Evolutionary conservation across 176 grass and related monocot genomes (phyloP), one percentile per base, ranked within the genome.

Genomic region (Echinochloa phyllopogon): DNA sequence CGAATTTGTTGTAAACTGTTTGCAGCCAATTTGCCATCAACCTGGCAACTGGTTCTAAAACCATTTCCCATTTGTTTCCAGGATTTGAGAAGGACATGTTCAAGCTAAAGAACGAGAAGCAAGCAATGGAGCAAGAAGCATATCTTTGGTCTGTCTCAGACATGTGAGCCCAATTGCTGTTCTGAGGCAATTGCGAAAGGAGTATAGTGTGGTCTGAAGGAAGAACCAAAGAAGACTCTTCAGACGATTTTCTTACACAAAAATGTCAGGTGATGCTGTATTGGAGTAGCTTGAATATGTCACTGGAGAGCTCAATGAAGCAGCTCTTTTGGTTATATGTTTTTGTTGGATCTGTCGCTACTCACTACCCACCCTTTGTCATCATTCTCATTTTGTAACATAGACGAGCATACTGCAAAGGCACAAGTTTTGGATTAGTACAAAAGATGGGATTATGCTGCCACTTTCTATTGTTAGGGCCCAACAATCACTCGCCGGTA

Each of bases 111-210:
- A 95, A 95, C 27, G 96, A 98, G 16, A 95, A 88, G 64, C 96
- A 85, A 18, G 91, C 96, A 39, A 89, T 29, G 8, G 93, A 95
- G 69, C 89, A 84, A 68, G 96, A 98, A 50, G 96, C 96, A 2
- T 98, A 98, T 61, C 82, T 98, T 21, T 98, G 93, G 96, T 98
- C 93, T 3, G 96, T 98, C 6, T 82, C 96, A 10, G 96, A 98
- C 68, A 95, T 98, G 96, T 98, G 90, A 94, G 60, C 16, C 37
- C 18, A 16, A 10, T 3, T 82, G 83, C 5, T 78, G 53, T 57
- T 39, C 39, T 43, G 71, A 51, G 33, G 43, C 14, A 52, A 3
- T 6, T 58, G 1, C 21, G 4, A 4, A 49, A n/a, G n/a, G 65
- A 33, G 29, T 33, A 33, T 33, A 33, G 29, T 33, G 29, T 33